Evolutionary conservation across 2,329 filamentous ascomycete species (phyloP).

Genomic region (Tricladium varicosporioides): DNA sequence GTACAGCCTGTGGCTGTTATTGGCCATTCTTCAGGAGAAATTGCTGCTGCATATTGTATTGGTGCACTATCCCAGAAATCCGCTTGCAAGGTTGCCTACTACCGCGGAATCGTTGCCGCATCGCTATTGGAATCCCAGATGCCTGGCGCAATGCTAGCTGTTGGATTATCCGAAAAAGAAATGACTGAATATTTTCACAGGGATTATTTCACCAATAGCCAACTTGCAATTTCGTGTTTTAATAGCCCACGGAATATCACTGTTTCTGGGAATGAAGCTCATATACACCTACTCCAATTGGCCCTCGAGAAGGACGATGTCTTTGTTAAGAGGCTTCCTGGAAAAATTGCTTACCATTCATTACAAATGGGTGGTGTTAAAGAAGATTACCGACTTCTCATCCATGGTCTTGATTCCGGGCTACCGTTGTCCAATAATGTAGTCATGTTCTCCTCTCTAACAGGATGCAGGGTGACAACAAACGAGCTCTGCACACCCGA

Average conservation of each 20-base stretch:
- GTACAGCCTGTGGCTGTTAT: constrained; percentile 22
- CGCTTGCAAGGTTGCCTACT: background rate
- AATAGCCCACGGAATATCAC: background rate
- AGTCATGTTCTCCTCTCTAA: background rate
- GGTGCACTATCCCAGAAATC: background rate
- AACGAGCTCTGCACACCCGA: background rate
- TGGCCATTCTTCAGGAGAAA: constrained; percentile 31
- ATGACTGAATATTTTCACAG: no score
- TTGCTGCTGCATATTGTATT: constrained; percentile 36
- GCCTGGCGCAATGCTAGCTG: background rate
- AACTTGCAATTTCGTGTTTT: background rate
- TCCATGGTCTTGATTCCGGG: background rate
- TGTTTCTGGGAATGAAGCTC: background rate
- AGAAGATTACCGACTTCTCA: background rate
- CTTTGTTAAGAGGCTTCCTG: background rate
- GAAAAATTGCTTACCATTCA: background rate
- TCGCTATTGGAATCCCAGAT: background rate
- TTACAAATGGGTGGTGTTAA: background rate
- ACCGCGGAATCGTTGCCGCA: background rate
- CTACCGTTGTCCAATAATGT: background rate
- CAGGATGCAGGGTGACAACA: background rate
- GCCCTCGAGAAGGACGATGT: background rate
- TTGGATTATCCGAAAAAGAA: background rate
- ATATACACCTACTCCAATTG: background rate
- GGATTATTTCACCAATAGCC: background rate